Percentiles rank a stretch among this genome's conserved stretches.
Conservation (phyloP, 2,329 filamentous ascomycete species). For the Sporothrix mexicana region DNA sequence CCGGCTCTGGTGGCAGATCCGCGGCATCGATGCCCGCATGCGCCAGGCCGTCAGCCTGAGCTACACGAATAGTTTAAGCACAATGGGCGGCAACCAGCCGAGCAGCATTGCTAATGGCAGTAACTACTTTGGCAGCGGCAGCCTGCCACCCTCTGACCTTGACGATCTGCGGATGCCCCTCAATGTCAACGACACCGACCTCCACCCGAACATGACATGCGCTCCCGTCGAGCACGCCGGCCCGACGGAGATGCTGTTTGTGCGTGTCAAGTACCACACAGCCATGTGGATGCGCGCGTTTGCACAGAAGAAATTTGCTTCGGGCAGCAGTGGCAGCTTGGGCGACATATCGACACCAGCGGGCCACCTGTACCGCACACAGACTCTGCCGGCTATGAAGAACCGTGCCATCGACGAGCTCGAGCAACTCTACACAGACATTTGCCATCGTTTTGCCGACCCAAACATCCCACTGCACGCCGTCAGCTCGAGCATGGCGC, state of each 20-base stretch:
- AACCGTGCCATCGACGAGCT: slow-evolving; percentile 42
- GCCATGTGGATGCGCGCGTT: slow-evolving; percentile 41
- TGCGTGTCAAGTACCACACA: slow-evolving; percentile 44
- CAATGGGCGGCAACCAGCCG: background rate
- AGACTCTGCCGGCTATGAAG: slow-evolving; percentile 32
- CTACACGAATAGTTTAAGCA: slow-evolving; percentile 19
- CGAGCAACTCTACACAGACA: slow-evolving; percentile 40
- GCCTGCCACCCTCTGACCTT: slow-evolving; percentile 47
- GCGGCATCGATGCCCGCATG: slow-evolving; percentile 55
- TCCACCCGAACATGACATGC: slow-evolving; percentile 56
- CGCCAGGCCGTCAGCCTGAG: slow-evolving; percentile 27
- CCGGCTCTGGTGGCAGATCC: slow-evolving; percentile 61
- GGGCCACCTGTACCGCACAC: slow-evolving; percentile 29
- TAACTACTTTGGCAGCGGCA: slow-evolving; percentile 31
- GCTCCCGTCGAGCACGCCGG: slow-evolving; percentile 55
- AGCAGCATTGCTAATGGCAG: slow-evolving; percentile 47
- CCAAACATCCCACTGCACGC: slow-evolving; percentile 43
- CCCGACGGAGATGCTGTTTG: slow-evolving; percentile 63
- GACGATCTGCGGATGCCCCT: slow-evolving; percentile 58
- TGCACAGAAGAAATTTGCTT: slow-evolving; percentile 16
- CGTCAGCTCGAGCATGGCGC: slow-evolving; percentile 39
- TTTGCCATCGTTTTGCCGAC: slow-evolving; percentile 40
- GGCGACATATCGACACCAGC: background rate
- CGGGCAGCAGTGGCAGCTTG: background rate
- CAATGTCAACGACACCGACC: slow-evolving; percentile 62